Percentiles rank a stretch among this genome's conserved stretches.
phyloP scores from a whole-genome alignment of 306 rosid genomes.

The Purshia tridentata region DNA sequence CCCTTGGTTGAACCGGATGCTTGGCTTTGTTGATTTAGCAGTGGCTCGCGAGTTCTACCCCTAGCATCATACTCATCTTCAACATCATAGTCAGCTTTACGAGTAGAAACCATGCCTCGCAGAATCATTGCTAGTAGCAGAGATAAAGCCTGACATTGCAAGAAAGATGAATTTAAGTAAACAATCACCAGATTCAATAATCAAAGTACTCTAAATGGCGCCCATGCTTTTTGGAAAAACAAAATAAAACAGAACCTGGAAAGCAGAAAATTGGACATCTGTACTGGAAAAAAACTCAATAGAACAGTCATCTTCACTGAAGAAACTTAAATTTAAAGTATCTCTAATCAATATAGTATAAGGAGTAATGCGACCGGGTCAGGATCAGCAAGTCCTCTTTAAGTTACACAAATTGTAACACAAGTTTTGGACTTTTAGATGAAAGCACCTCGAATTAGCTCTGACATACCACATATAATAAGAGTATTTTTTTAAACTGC shows the following conservation, averaged over 20 bases:
- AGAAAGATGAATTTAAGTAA: slow-evolving; percentile 25
- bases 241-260: not conserved
- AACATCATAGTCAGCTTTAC: slow-evolving; percentile 41
- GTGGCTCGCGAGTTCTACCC: slow-evolving; percentile 68
- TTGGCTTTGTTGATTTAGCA: slow-evolving; percentile 58
- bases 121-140: slow-evolving; percentile 66
- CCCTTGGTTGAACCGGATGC: slow-evolving; percentile 53
- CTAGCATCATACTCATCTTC: slow-evolving; percentile 53
- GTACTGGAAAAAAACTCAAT: not conserved
- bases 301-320: not conserved
- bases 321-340: not conserved
- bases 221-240: not conserved
- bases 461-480: not conserved
- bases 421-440: too few relatives aligned
- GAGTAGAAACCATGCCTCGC: slow-evolving; percentile 66
- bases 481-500: not conserved
- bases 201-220: not conserved
- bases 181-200: slow-evolving; percentile 14
- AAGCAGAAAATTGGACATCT: not conserved
- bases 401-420: too few relatives aligned
- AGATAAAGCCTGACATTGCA: slow-evolving; percentile 61
- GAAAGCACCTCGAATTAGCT: not conserved
- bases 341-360: not conserved
- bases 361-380: not conserved
- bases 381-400: too few relatives aligned